Evolutionary conservation across 2,329 filamentous ascomycete species (phyloP), one percentile per base, ranked within the genome.

Genomic region (Berkeleyomyces basicola): DNA sequence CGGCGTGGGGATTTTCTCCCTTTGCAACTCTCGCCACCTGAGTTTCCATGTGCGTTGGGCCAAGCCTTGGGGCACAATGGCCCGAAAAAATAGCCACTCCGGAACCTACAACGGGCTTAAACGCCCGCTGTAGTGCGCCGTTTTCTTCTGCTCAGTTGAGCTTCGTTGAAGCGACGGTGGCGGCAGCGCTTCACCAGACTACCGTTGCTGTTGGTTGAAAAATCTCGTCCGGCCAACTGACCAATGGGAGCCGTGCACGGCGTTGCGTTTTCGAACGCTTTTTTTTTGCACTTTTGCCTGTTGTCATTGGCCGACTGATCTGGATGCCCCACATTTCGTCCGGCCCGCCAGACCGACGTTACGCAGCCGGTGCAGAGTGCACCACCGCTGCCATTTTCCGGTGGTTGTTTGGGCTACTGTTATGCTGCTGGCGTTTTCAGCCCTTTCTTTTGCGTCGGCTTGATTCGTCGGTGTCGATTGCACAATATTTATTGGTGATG

Each of bases 401-500:
- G n/a, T 23, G 23, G n/a, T 16, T 49, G 11, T 23, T 9, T 3
- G 46, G n/a, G 49, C 11, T 33, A 39, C 33, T 10, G 36, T 31
- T 36, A 31, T 37, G 33, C 33, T 7, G 39, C 14, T 55, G 51
- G 14, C 5, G 46, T 23, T 16, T 36, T 23, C 3, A 7, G 7
- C 39, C 23, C 39, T 59, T 36, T 59, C 43, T 59, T 37, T 31
- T 37, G 33, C 16, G 51, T 23, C 4, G 10, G n/a, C n/a, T 11
- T 55, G 33, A n/a, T 4, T 39, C 37, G 14, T 36, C 6, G 5
- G 31, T 10, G 23, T 23, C 23, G 42, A 44, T 44, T 4, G 53
- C 36, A 49, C 10, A 33, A 16, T 61, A 11, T 16, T 61, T 49
- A 37, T 53, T 61, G 60, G 60, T 61, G 60, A 61, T 39, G 60